Base-by-base conservation (phyloP, 1,284 basidiomycete genomes). In the Ceratobasidium sp. region DNA sequence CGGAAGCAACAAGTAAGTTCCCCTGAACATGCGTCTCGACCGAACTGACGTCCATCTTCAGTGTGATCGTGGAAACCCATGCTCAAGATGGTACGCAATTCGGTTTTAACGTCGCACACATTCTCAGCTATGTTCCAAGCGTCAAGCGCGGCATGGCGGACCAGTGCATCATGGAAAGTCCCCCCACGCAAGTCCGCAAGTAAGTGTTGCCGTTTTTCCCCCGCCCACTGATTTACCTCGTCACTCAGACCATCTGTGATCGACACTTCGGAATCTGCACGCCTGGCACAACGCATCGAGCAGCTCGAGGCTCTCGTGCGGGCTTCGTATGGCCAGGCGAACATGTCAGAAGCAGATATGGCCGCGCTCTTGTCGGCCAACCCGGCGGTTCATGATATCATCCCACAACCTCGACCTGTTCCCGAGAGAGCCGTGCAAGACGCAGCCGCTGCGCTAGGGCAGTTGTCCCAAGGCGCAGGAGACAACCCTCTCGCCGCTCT, bases 11-110 rank as follows among this genome's bases (percentile, higher is more conserved):
- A 69, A 26, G 65, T 69, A 16, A 32, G 65, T 58, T 8, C 21
- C 18, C 45, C 21, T 39, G 4, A n/a, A 41, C 14, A 34, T 43
- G 57, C 52, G 21, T n/a, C 21, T 23, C 34, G 6, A 23, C 39
- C 34, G 16, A 21, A 69, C 41, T 69, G 53, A 69, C 21, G 9
- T 4, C 9, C 18, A 30, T 2, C 21, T 50, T 14, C 36, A 69
- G 65, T 69, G 65, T 39, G 65, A 69, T 36, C 65, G 65, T 26
- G 65, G 65, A n/a, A 69, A 69, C 23, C 65, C 65, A 12, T 69
- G 65, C 32, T 69, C 65, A 14, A 57, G 65, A 69, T 69, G 65
- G 65, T 46, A 9, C 26, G 65, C 46, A n/a, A 14, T 12, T 28
- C 32, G 30, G 23, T 21, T 69, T 14, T n/a, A 45, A 28, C 34